Base-by-base conservation (phyloP, 129 eudicot genomes). In the Pseudognaphalium luteoalbum region DNA sequence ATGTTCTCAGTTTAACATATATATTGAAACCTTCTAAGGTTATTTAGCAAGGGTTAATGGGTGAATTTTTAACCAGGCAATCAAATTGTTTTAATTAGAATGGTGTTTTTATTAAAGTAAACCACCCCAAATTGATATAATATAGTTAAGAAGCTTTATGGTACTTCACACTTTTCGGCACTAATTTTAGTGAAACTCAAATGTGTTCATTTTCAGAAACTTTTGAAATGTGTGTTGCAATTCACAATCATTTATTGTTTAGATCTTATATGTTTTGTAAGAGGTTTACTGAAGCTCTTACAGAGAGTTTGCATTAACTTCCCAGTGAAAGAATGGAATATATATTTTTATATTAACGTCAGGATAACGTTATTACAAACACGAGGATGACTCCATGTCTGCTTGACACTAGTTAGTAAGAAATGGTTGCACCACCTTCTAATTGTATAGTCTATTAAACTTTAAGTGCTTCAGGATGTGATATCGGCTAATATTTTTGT, bases 241-340 rank as follows among this genome's bases (percentile, higher is more conserved):
- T 60, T 60, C n/a, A 8, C 59, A 41, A 7, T 25, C 17, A 28
- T 42, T 60, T 60, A 25, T 15, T 61, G 15, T 61, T 41, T 60
- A 25, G 30, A 39, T 73, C 25, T 8, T 39, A 37, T 21, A 9
- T 39, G 34, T 16, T 60, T 25, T 15, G 8, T 60, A 35, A 22
- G 58, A 73, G 34, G 34, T 56, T n/a, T 69, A 41, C 59, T 69
- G 73, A 70, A 22, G 61, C 74, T 50, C 14, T 6, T 72, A 54
- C 50, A 56, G 12, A 71, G 17, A 73, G 59, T 39, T 39, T 16
- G 25, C 20, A 17, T 29, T 22, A 39, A 17, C 29, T 16, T 62
- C 62, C n/a, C 71, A 35, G 28, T 39, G 57, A 52, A 16, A 52
- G 59, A 51, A 16, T 16, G 19, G 56, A 50, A 6, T 52, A 8